Percentiles rank a stretch among this genome's conserved stretches.
Evolutionary conservation across 495 filamentous ascomycete species (phyloP).

Genomic region (Penicillium arizonense): DNA sequence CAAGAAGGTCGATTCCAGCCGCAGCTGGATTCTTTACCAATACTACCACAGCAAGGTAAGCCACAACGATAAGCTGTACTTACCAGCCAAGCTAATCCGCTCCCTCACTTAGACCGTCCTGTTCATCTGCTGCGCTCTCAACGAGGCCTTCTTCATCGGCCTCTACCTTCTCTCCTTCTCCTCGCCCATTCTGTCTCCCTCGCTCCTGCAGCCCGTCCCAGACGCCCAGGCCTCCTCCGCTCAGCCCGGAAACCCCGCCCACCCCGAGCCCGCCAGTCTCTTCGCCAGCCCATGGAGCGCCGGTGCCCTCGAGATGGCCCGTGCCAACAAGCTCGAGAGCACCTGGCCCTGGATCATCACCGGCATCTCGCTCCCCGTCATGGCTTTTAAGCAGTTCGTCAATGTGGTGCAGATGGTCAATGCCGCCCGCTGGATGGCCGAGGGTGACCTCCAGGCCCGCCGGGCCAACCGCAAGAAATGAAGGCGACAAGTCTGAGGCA

Average conservation of each 20-base stretch:
- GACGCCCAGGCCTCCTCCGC: constrained; percentile 51
- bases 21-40: constrained; percentile 75
- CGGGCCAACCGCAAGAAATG: constrained; percentile 37
- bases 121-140: constrained; percentile 84
- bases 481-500: neutral
- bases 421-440: constrained; percentile 87
- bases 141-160: constrained; percentile 96
- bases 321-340: constrained; percentile 90
- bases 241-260: constrained; percentile 64
- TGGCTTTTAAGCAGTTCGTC: constrained; percentile 88
- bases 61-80: neutral
- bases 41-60: constrained; percentile 94
- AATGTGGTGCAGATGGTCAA: constrained; percentile 94
- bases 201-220: constrained; percentile 59
- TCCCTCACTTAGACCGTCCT: constrained; percentile 67
- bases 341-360: constrained; percentile 85
- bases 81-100: neutral
- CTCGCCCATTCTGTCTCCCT: constrained; percentile 78
- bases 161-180: constrained; percentile 97
- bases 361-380: constrained; percentile 76
- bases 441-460: constrained; percentile 62
- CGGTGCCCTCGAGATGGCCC: constrained; percentile 84
- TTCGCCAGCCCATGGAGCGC: constrained; percentile 86
- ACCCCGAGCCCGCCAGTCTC: constrained; percentile 61
- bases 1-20: constrained; percentile 79